phyloP scores from a whole-genome alignment of 1,139 yeast species.

The Arxiozyma telluris region DNA sequence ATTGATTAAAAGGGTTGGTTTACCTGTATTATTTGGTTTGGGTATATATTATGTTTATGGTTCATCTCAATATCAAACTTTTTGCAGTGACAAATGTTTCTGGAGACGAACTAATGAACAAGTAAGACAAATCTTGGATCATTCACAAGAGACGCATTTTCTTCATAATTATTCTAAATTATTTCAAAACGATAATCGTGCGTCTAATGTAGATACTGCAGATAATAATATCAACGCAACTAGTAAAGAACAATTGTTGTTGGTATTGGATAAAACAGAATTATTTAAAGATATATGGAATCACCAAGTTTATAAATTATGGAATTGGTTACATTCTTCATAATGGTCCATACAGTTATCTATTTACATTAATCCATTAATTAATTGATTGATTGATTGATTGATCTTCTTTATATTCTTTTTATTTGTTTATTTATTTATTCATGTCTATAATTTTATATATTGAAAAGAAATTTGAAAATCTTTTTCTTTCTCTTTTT shows the following conservation, averaged over 20 bases:
- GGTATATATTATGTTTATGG: neutral
- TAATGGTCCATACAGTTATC: neutral
- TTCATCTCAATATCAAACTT: neutral
- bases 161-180: neutral
- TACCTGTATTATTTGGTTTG: neutral
- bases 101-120: neutral
- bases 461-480: too few relatives aligned
- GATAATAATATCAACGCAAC: neutral
- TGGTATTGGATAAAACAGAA: neutral
- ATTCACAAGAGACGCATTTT: neutral
- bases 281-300: constrained; percentile 27
- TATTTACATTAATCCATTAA: neutral
- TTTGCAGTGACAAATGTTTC: too few relatives aligned
- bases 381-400: too few relatives aligned
- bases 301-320: constrained; percentile 14
- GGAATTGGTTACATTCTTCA: neutral
- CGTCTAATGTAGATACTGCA: neutral
- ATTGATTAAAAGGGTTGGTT: neutral
- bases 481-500: too few relatives aligned
- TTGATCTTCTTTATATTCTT: neutral
- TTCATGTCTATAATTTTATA: too few relatives aligned
- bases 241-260: neutral
- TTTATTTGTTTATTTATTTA: too few relatives aligned
- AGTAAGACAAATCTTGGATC: neutral
- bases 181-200: neutral